Evolutionary conservation across 805 yeast genomes (phyloP).

Genomic region (Starmerella powellii): DNA sequence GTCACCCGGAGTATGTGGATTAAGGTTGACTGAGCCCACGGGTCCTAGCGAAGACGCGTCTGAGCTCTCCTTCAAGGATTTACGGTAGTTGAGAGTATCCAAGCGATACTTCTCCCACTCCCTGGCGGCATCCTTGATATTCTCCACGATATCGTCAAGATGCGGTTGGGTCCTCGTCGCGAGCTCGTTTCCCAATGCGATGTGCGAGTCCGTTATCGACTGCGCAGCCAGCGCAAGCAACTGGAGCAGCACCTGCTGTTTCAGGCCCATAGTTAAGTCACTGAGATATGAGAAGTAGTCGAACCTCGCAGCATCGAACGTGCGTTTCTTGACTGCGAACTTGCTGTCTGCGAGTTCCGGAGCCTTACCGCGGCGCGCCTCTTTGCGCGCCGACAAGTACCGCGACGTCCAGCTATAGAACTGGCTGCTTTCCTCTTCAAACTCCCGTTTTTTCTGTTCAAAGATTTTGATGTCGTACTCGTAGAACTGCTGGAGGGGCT

Average conservation of each 20-base stretch:
- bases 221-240: conserved; percentile 31
- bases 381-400: conserved; percentile 31
- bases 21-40: neutral
- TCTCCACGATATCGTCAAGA: conserved; percentile 27
- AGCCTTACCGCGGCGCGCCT: conserved; percentile 18
- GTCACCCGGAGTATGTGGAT: neutral
- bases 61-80: conserved; percentile 26
- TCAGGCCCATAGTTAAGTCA: conserved; percentile 35
- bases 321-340: conserved; percentile 31
- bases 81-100: conserved; percentile 30
- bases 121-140: conserved; percentile 28
- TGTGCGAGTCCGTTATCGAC: conserved; percentile 25
- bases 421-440: conserved; percentile 35
- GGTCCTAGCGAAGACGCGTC: neutral
- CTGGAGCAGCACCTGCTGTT: conserved; percentile 31
- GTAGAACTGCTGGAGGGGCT: conserved; percentile 32
- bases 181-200: conserved; percentile 24
- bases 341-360: conserved; percentile 30
- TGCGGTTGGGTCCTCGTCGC: conserved; percentile 25
- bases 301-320: conserved; percentile 33
- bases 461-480: conserved; percentile 34
- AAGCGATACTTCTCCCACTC: conserved; percentile 31
- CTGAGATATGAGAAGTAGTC: conserved; percentile 33
- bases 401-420: conserved; percentile 36
- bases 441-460: conserved; percentile 33